A percentile compares a stretch with the other conserved stretches of the same genome.
phyloP scores from a whole-genome alignment of 208 protist species.

The Wallacemonas sp. region DNA sequence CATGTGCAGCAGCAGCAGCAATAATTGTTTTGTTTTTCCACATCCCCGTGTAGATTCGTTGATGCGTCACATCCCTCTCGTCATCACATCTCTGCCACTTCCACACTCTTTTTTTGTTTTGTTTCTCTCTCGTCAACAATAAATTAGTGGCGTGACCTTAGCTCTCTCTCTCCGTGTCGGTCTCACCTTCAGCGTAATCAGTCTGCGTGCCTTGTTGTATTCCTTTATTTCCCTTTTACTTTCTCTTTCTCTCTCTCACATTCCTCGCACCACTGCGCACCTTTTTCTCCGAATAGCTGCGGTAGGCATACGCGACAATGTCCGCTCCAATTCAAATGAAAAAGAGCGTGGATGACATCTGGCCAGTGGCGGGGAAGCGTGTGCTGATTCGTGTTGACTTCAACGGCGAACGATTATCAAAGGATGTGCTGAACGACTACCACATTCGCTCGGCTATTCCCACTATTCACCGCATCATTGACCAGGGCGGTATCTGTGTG shows the following conservation, averaged over 20 bases:
- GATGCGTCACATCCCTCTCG: too few species aligned
- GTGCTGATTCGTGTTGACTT: constrained; percentile 97
- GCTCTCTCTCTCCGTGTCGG: not conserved
- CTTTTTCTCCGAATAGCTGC: too few species aligned
- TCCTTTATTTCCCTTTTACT: constrained; percentile 1
- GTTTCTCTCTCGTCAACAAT: too few species aligned
- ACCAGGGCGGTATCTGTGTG: constrained; percentile 89
- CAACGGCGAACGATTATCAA: constrained; percentile 95
- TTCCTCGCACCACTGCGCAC: not conserved
- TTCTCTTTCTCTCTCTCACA: constrained; percentile 8
- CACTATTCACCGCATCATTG: constrained; percentile 95
- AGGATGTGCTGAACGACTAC: constrained; percentile 92
- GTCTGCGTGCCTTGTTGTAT: not conserved
- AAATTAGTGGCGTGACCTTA: too few species aligned
- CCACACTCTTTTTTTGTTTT: too few species aligned
- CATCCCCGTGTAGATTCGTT: too few species aligned
- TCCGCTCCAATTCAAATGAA: constrained; percentile 43
- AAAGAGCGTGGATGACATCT: constrained; percentile 85
- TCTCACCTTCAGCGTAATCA: too few species aligned
- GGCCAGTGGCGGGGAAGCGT: constrained; percentile 91
- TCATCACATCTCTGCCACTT: too few species aligned
- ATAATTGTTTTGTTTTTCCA: too few species aligned
- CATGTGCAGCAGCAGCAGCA: too few species aligned
- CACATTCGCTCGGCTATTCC: constrained; percentile 95
- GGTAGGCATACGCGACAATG: constrained; percentile 25